Base-by-base conservation (phyloP, 257 asterid species). In the Solanum tacnaense region DNA sequence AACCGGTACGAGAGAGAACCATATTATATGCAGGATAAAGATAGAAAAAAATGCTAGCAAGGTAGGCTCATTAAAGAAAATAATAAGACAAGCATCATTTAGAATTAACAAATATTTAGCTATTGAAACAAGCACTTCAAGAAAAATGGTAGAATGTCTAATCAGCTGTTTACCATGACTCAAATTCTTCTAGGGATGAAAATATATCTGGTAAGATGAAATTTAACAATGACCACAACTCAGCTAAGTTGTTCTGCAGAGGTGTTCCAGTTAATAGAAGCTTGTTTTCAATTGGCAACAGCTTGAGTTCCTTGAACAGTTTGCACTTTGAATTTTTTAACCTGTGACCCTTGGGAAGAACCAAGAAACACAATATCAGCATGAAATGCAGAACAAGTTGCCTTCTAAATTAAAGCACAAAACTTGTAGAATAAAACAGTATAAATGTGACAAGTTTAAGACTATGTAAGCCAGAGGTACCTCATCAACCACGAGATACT, bases 181-280 rank as follows among this genome's bases (percentile, higher is more conserved):
- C 99, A 84, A 97, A 97, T 92, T 97, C 99, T 86, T 91, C 91
- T 74, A 93, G 96, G 65, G 99, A 97, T 84, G 99, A 96, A 92
- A 97, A 97, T 70, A 97, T 94, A 92, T 97, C 99, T 13, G 99
- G 99, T 87, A 97, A 96, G 88, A 97, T 96, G 91, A 97, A 97
- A 90, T 97, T 97, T 93, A 97, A 87, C 92, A 97, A 91, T 25
- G 99, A 94, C 99, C 99, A 97, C 52, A 97, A 98, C 94, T 97
- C 99, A 52, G 98, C 95, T 92, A 97, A 90, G 93, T 97, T 97
- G 93, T 97, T 97, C 90, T 97, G 99, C 89, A 96, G 93, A 84
- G 99, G 99, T 87, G 99, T 97, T 91, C 99, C 99, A 82, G 99
- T 97, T 91, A 97, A 91, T 72, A 97, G 96, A 91, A 97, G 99